Conservation (phyloP, 2,329 filamentous ascomycete species). For the Myriosclerotinia scirpicola region DNA sequence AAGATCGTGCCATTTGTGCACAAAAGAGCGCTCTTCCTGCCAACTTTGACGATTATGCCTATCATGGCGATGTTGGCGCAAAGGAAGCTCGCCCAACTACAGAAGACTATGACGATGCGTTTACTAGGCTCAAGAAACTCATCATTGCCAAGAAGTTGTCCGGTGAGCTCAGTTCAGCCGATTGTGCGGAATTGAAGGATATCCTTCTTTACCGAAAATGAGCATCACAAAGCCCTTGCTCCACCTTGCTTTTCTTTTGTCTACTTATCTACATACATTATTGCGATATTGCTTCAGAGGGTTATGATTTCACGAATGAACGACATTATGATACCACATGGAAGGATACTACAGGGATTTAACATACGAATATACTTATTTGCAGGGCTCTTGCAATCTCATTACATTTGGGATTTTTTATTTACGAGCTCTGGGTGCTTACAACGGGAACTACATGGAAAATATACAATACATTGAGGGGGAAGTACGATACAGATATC, state of each 20-base stretch:
- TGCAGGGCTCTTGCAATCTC: background rate
- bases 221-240: background rate
- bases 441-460: background rate
- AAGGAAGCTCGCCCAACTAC: background rate
- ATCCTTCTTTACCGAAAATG: background rate
- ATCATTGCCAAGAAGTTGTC: constrained; percentile 1
- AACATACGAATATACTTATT: constrained; percentile 6
- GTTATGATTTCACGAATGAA: background rate
- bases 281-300: background rate
- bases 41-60: constrained; percentile 36
- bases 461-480: constrained; percentile 9
- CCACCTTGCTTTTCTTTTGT: background rate
- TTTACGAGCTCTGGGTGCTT: constrained; percentile 8
- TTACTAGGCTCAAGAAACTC: background rate
- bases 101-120: background rate
- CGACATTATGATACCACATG: background rate
- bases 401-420: constrained; percentile 2
- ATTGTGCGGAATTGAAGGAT: background rate
- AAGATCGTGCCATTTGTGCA: constrained; percentile 28
- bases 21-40: constrained; percentile 38
- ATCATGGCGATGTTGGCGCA: constrained; percentile 38
- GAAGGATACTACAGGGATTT: constrained; percentile 2
- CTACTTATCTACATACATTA: background rate
- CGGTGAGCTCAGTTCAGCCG: background rate
- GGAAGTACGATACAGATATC: background rate